These are phyloP conservation scores for Mycena sp. DNA, from an alignment of 1,284 basidiomycete genomes.

Conservation along the genomic window DNA sequence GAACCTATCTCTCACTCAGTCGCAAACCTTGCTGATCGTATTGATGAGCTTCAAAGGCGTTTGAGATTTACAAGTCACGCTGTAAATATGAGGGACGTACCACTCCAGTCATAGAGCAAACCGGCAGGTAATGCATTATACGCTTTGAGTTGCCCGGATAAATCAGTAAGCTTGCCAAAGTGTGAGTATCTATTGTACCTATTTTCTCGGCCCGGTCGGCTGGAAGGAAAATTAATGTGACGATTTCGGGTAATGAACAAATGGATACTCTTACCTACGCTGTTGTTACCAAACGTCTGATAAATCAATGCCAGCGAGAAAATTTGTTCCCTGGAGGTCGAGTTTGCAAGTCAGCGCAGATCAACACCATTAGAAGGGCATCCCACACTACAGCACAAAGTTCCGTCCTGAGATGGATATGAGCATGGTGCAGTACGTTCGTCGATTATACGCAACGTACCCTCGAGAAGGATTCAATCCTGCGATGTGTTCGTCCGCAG, in stretches of 20 bases:
- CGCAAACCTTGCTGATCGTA: slow-evolving; percentile 50
- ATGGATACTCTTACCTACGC: slow-evolving; percentile 32
- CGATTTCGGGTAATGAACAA: not conserved
- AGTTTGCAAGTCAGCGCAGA: not conserved
- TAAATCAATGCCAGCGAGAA: slow-evolving; percentile 51
- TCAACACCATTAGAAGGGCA: too few relatives aligned
- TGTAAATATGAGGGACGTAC: slow-evolving; percentile 8
- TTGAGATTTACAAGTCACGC: not conserved
- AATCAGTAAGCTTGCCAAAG: not conserved
- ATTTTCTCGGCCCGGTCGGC: slow-evolving; percentile 50
- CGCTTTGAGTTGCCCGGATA: slow-evolving; percentile 33
- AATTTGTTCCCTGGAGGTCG: slow-evolving; percentile 52
- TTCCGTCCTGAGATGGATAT: slow-evolving; percentile 43
- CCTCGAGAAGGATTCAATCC: slow-evolving; percentile 51
- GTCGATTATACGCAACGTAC: slow-evolving; percentile 28
- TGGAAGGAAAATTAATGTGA: not conserved
- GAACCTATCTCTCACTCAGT: not conserved
- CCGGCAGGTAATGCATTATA: slow-evolving; percentile 51
- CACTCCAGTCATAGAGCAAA: slow-evolving; percentile 48
- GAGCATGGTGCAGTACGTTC: too few relatives aligned
- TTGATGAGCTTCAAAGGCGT: slow-evolving; percentile 47
- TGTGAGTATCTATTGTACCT: slow-evolving; percentile 34
- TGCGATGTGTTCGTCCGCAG: slow-evolving; percentile 50
- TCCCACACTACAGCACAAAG: slow-evolving; percentile 49
- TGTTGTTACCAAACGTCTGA: slow-evolving; percentile 49